phyloP scores from a whole-genome alignment of 108 stramenopile genomes.

The Hondaea fermentalgiana region DNA sequence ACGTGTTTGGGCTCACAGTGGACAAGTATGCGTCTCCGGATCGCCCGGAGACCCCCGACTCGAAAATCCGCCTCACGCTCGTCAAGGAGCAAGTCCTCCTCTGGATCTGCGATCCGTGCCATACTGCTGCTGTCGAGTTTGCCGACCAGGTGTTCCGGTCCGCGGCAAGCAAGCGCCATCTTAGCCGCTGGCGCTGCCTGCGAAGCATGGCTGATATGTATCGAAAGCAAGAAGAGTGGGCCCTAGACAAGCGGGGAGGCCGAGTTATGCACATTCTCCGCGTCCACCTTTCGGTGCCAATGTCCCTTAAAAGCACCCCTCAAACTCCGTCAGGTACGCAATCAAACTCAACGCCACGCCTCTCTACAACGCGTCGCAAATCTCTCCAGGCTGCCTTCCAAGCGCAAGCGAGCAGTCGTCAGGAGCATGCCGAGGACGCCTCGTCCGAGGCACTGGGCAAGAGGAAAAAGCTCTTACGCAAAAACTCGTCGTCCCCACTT shows the following conservation, averaged over 20 bases:
- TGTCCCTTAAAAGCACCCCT: background rate
- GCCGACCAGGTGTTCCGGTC: background rate
- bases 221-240: background rate
- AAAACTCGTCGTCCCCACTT: no score
- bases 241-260: background rate
- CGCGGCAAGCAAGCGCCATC: background rate
- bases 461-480: no score
- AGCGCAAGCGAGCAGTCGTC: background rate
- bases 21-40: background rate
- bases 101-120: background rate
- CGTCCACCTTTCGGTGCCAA: background rate
- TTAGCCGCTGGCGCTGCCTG: background rate
- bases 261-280: background rate
- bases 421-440: background rate
- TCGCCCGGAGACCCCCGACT: background rate
- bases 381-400: background rate
- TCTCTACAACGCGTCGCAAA: background rate
- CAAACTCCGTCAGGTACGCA: no score
- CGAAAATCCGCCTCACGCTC: background rate
- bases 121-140: background rate
- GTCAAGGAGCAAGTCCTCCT: background rate
- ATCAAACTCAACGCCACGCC: background rate
- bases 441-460: no score
- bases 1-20: background rate
- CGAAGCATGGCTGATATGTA: background rate